phyloP scores from a whole-genome alignment of 306 rosid species.

The Pterocarpus santalinus region DNA sequence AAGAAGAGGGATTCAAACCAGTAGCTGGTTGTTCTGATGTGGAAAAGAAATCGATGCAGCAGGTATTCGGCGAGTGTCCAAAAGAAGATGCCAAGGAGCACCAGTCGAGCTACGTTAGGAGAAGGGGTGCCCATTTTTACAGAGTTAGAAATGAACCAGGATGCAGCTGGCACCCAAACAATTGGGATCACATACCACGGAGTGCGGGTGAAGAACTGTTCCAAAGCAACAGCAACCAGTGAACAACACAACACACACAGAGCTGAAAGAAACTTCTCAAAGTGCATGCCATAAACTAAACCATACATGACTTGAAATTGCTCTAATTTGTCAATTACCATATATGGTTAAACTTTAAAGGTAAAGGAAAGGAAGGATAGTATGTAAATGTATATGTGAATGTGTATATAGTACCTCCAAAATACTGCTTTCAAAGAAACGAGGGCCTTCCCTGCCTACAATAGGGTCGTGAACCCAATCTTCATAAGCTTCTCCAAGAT shows the following conservation, averaged over 20 bases:
- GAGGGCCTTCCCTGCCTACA: conserved; percentile 82
- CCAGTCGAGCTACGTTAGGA: conserved; percentile 51
- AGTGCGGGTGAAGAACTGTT: conserved; percentile 82
- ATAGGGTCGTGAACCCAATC: conserved; percentile 97
- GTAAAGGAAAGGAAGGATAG: neutral
- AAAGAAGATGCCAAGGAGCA: conserved; percentile 62
- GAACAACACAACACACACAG: neutral
- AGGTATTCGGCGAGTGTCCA: conserved; percentile 89
- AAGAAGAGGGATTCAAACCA: conserved; percentile 59
- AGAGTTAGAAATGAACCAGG: conserved; percentile 63
- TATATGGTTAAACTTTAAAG: too few relatives aligned
- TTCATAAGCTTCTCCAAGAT: conserved; percentile 91
- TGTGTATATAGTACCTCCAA: conserved; percentile 65
- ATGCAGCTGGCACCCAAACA: conserved; percentile 86
- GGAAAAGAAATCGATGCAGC: conserved; percentile 95
- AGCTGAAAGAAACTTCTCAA: too few relatives aligned
- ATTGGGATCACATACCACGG: conserved; percentile 90
- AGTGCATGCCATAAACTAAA: too few relatives aligned
- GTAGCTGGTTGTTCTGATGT: conserved; percentile 75
- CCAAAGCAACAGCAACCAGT: conserved; percentile 45
- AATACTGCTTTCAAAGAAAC: conserved; percentile 70
- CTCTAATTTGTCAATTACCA: too few relatives aligned
- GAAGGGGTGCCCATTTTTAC: conserved; percentile 55
- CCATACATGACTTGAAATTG: neutral
- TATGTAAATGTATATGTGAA: too few relatives aligned